These are phyloP conservation scores for Chlamydomonas sp. DNA, from an alignment of 139 green algal genomes.

Conservation along the genomic window DNA sequence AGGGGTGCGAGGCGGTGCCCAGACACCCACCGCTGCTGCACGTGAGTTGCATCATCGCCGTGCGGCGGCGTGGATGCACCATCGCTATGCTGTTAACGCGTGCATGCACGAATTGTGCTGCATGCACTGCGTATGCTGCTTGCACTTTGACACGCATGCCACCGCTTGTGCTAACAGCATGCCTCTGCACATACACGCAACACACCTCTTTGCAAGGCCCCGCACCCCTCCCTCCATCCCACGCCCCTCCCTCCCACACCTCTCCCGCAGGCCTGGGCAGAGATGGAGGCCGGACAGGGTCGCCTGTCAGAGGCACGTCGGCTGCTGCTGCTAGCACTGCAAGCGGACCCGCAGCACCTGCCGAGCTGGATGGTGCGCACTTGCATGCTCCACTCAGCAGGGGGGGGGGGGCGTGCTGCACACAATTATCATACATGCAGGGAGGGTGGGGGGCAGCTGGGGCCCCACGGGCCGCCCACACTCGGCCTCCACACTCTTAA, in stretches of 20 bases:
- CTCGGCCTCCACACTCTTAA: neutral
- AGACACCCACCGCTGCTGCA: conserved; percentile 29
- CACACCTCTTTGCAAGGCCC: no score
- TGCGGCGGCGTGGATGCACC: neutral
- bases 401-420: conserved; percentile 2
- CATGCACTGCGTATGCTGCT: conserved; percentile 7
- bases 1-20: conserved; percentile 21
- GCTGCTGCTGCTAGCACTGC: conserved; percentile 43
- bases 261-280: conserved; percentile 43
- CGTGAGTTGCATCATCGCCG: conserved; percentile 9
- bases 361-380: conserved; percentile 36
- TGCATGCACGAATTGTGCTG: conserved; percentile 20
- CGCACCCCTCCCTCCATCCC: no score
- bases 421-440: no score
- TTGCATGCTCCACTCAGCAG: neutral
- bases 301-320: conserved; percentile 27
- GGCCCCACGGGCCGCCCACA: no score
- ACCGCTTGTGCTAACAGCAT: no score
- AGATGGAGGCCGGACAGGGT: conserved; percentile 39
- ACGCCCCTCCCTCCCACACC: no score
- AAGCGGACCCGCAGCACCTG: conserved; percentile 33
- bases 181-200: no score
- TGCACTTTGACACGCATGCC: no score
- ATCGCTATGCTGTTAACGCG: neutral
- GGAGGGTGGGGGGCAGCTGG: no score